phyloP scores from a whole-genome alignment of 805 yeast genomes.

The Candida maris region DNA sequence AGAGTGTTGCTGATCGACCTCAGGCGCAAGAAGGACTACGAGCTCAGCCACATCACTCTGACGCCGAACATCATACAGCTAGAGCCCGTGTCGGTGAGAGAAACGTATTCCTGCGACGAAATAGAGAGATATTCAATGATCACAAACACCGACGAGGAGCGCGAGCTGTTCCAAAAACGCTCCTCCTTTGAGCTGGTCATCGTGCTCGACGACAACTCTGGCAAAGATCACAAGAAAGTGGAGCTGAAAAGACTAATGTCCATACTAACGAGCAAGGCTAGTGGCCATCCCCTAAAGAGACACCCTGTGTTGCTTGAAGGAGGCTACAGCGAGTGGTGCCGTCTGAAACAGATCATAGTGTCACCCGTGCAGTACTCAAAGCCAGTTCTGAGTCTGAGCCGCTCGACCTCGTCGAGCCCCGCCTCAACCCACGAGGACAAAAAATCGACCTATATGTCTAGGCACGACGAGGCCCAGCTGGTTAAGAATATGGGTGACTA shows the following conservation, averaged over 20 bases:
- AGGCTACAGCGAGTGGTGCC: slow-evolving; percentile 65
- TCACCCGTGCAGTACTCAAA: slow-evolving; percentile 21
- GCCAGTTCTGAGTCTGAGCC: slow-evolving; percentile 15
- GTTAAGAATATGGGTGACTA: slow-evolving; percentile 23
- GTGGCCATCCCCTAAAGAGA: slow-evolving; percentile 35
- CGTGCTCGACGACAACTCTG: slow-evolving; percentile 51
- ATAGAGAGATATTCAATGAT: slow-evolving; percentile 59
- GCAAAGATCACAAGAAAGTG: slow-evolving; percentile 12
- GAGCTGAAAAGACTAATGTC: slow-evolving; percentile 32
- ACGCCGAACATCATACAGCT: slow-evolving; percentile 61
- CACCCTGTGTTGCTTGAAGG: slow-evolving; percentile 48
- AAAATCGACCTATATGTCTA: slow-evolving; percentile 8
- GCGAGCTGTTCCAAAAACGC: slow-evolving; percentile 49
- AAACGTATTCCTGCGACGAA: slow-evolving; percentile 55
- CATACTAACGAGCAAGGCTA: slow-evolving; percentile 36
- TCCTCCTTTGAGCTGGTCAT: slow-evolving; percentile 59
- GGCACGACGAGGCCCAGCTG: slow-evolving; percentile 16
- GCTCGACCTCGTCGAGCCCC: slow-evolving; percentile 11
- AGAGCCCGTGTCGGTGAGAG: slow-evolving; percentile 62
- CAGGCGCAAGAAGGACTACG: slow-evolving; percentile 57
- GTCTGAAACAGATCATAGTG: slow-evolving; percentile 13
- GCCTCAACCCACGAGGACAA: slow-evolving; percentile 13
- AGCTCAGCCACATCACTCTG: slow-evolving; percentile 56
- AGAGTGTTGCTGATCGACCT: slow-evolving; percentile 65
- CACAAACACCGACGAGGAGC: slow-evolving; percentile 55